Evolutionary conservation across 257 asterid species (phyloP).

Genomic region (Solanum habrochaites): DNA sequence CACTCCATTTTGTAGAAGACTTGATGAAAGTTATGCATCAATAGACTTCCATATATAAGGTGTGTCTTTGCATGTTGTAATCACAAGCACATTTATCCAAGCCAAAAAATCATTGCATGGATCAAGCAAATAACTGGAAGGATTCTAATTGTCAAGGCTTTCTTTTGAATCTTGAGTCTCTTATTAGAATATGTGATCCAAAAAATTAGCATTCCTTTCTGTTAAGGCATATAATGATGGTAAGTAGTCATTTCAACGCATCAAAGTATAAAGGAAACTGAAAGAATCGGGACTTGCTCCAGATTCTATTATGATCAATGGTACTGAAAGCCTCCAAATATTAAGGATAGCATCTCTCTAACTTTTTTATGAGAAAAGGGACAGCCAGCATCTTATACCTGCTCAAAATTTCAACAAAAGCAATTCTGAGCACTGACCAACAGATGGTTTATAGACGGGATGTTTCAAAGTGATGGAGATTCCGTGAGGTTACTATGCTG

Average conservation of each 20-base stretch:
- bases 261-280: not conserved
- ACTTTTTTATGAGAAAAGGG: not conserved
- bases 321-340: not conserved
- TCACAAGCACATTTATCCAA: not conserved
- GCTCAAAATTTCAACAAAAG: not conserved
- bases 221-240: not conserved
- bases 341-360: not conserved
- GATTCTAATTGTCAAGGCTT: not conserved
- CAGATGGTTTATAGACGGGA: not conserved
- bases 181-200: not conserved
- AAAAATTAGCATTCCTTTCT: not conserved
- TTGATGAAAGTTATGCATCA: not conserved
- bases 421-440: not conserved
- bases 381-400: not conserved
- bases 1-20: not conserved
- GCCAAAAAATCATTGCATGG: not conserved
- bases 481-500: not conserved
- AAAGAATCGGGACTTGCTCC: not conserved
- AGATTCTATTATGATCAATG: not conserved
- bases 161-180: not conserved
- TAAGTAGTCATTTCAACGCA: not conserved
- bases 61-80: not conserved
- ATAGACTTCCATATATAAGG: not conserved
- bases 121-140: not conserved
- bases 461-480: not conserved